Percentiles rank a stretch among this genome's conserved stretches.
phyloP scores from a whole-genome alignment of 495 filamentous ascomycete species.

The Tuber umbilicatum region DNA sequence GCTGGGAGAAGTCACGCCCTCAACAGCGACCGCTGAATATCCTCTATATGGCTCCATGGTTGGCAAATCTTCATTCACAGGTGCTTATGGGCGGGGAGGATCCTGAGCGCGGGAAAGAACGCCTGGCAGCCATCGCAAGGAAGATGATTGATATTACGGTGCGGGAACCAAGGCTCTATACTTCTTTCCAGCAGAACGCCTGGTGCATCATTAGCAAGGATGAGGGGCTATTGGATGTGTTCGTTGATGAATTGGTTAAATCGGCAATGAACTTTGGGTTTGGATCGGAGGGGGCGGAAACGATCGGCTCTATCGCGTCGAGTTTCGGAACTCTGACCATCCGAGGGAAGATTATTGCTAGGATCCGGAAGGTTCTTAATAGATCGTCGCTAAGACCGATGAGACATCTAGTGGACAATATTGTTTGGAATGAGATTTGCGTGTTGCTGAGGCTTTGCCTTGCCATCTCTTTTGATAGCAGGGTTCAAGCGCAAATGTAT shows the following conservation, averaged over 20 bases:
- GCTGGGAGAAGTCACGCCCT: slow-evolving; percentile 59
- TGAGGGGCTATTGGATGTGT: slow-evolving; percentile 56
- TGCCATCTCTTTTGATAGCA: slow-evolving; percentile 58
- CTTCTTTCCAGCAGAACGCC: slow-evolving; percentile 54
- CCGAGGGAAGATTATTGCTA: slow-evolving; percentile 55
- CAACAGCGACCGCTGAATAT: slow-evolving; percentile 58
- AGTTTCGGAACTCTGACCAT: slow-evolving; percentile 57
- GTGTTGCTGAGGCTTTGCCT: slow-evolving; percentile 58
- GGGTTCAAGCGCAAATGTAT: slow-evolving; percentile 57
- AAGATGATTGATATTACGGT: slow-evolving; percentile 59
- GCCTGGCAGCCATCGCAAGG: slow-evolving; percentile 54
- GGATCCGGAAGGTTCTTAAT: slow-evolving; percentile 58
- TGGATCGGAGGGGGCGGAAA: slow-evolving; percentile 54
- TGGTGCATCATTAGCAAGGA: slow-evolving; percentile 59
- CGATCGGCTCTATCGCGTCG: slow-evolving; percentile 54
- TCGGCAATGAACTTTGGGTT: slow-evolving; percentile 52
- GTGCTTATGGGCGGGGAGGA: slow-evolving; percentile 53
- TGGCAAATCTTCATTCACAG: slow-evolving; percentile 52
- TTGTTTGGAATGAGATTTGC: slow-evolving; percentile 59
- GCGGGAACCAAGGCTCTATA: slow-evolving; percentile 51
- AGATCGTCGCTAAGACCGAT: slow-evolving; percentile 58
- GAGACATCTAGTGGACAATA: slow-evolving; percentile 55
- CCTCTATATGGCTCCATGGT: slow-evolving; percentile 62
- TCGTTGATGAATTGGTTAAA: slow-evolving; percentile 59
- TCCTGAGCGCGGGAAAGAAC: slow-evolving; percentile 56